These are phyloP conservation scores for Globisporangium lucens DNA, from an alignment of 352 stramenopile genomes.

Conservation along the genomic window DNA sequence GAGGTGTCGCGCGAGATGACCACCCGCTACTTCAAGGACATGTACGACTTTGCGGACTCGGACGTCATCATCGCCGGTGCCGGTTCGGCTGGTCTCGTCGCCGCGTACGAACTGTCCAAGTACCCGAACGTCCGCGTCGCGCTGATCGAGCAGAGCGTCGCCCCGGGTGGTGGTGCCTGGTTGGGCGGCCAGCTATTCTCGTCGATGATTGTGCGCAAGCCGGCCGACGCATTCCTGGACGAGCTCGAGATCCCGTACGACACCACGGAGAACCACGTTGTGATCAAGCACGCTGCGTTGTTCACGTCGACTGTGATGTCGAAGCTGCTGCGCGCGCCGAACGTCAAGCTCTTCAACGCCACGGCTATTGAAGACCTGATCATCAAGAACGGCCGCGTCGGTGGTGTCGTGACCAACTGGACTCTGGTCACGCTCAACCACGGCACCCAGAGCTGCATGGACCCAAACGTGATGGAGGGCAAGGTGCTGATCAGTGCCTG, in stretches of 20 bases:
- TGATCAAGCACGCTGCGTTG: slow-evolving; percentile 62
- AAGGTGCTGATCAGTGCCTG: slow-evolving; percentile 64
- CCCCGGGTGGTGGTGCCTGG: slow-evolving; percentile 53
- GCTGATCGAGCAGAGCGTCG: slow-evolving; percentile 62
- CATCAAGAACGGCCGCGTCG: slow-evolving; percentile 59
- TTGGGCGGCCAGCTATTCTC: slow-evolving; percentile 64
- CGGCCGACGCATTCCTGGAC: slow-evolving; percentile 54
- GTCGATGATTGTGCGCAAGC: slow-evolving; percentile 69
- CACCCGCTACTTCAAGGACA: slow-evolving; percentile 71
- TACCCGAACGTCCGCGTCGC: slow-evolving; percentile 52
- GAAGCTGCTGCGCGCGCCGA: slow-evolving; percentile 51
- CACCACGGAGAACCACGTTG: slow-evolving; percentile 56
- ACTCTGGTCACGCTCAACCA: slow-evolving; percentile 65
- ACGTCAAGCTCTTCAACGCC: slow-evolving; percentile 73
- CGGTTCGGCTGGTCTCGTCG: slow-evolving; percentile 52
- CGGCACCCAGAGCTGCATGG: slow-evolving; percentile 69
- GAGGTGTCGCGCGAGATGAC: slow-evolving; percentile 70
- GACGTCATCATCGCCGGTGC: slow-evolving; percentile 65
- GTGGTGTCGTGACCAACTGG: slow-evolving; percentile 67
- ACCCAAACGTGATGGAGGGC: slow-evolving; percentile 69
- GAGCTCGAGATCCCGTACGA: slow-evolving; percentile 71
- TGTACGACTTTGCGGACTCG: slow-evolving; percentile 70
- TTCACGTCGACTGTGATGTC: slow-evolving; percentile 68
- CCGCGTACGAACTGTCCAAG: slow-evolving; percentile 64
- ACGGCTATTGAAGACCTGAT: slow-evolving; percentile 71